A percentile compares a stretch with the other conserved stretches of the same genome.
Evolutionary conservation across 805 yeast species (phyloP).

Genomic region (Lipomyces yamadae): DNA sequence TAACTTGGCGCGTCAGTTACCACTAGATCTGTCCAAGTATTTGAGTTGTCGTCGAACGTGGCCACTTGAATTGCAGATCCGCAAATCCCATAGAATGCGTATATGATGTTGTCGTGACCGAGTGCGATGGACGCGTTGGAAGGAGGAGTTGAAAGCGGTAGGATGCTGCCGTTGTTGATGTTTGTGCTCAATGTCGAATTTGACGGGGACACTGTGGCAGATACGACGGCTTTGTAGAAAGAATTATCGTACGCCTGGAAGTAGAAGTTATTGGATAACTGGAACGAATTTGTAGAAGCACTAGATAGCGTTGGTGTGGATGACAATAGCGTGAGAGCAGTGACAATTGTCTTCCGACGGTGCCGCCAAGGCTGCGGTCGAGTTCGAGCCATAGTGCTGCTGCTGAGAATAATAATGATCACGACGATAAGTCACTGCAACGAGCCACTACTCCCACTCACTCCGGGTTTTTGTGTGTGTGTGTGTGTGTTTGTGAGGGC

Average conservation of each 20-base stretch:
- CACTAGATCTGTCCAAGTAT: constrained; percentile 15
- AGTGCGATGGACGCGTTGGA: constrained; percentile 41
- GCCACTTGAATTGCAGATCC: constrained; percentile 22
- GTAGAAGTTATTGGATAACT: constrained; percentile 22
- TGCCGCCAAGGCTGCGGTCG: not conserved
- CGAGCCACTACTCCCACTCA: too few species aligned
- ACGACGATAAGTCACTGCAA: too few species aligned
- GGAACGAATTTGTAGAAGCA: constrained; percentile 31
- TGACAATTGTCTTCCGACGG: too few species aligned
- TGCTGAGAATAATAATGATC: too few species aligned
- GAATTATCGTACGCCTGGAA: constrained; percentile 24
- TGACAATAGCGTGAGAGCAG: not conserved
- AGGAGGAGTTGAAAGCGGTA: constrained; percentile 42
- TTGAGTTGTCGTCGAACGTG: constrained; percentile 6
- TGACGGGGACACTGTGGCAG: constrained; percentile 1
- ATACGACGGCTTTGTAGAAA: constrained; percentile 21
- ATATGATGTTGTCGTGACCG: constrained; percentile 36
- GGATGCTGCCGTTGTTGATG: constrained; percentile 19
- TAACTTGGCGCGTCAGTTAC: constrained; percentile 13
- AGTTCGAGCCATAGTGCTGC: not conserved
- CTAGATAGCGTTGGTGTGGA: not conserved
- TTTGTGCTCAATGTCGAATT: constrained; percentile 20
- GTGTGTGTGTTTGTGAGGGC: too few species aligned
- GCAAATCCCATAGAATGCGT: constrained; percentile 40
- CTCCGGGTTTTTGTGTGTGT: too few species aligned